Conservation (phyloP, 345 rosid genomes). For the Salix arbutifolia region DNA sequence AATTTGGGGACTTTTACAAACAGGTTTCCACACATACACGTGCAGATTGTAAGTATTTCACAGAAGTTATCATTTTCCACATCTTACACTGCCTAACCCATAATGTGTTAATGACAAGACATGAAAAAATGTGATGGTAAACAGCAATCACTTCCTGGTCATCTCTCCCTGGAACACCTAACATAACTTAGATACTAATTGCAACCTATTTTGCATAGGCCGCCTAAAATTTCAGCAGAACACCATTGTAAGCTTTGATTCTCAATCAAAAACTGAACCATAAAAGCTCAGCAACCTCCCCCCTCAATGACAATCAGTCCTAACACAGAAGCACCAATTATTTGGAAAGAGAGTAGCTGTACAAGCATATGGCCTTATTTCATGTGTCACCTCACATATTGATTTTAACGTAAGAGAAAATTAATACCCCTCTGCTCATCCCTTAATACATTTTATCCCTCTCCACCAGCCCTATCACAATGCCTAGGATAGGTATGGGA, state of each 20-base stretch:
- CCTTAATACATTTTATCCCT: too few species aligned
- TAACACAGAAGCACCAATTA: background rate
- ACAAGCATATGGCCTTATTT: background rate
- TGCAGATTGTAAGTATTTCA: background rate
- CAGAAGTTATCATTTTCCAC: background rate
- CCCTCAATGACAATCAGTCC: too few species aligned
- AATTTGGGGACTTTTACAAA: background rate
- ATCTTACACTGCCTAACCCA: too few species aligned
- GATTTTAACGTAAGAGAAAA: slow-evolving; percentile 4
- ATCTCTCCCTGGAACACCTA: background rate
- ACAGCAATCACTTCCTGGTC: background rate
- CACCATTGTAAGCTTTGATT: too few species aligned
- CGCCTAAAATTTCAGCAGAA: too few species aligned
- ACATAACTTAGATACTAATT: background rate
- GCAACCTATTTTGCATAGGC: too few species aligned
- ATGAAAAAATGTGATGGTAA: background rate
- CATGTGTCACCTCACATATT: background rate
- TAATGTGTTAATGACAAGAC: too few species aligned
- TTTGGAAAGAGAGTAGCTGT: background rate
- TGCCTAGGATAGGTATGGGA: background rate
- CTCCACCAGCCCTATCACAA: background rate
- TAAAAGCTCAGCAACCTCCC: too few species aligned
- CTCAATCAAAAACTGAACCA: too few species aligned
- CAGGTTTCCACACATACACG: too few species aligned
- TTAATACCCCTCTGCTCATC: background rate